Base-by-base conservation (phyloP, 2,329 filamentous ascomycete genomes). In the Colletotrichum simmondsii region DNA sequence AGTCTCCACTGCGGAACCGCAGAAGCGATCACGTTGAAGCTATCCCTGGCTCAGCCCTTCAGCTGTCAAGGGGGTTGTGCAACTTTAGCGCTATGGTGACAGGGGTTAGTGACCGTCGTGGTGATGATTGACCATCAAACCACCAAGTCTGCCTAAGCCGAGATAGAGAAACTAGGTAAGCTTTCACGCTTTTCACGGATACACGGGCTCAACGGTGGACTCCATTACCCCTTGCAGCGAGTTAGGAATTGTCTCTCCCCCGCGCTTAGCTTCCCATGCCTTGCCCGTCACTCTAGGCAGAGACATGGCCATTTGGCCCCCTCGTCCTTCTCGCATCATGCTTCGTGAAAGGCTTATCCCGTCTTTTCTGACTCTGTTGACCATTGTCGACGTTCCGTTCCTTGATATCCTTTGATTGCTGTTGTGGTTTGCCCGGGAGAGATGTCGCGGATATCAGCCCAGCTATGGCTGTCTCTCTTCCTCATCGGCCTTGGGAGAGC, bases 71-170 rank as follows among this genome's bases (percentile, higher is more conserved):
- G 30, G 54, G 57, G 24, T 24, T 19, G 60, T 26, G 35, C 65
- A 52, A 54, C 52, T 56, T 52, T 53, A 58, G 58, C 69, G 65
- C 70, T 32, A 72, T 72, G 42, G 14, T 30, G 59, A 60, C 37
- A 64, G 70, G 65, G 65, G 65, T 42, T 12, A 54, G 52, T 37
- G 58, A 42, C 37, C 19, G 22, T 53, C 26, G 53, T 19, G 49
- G 32, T 69, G 32, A n/a, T 69, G 66, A 64, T 72, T 52, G 46
- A 52, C 59, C 37, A 35, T n/a, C 65, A 65, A 66, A 62, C 65
- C 59, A 35, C 53, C 54, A 49, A 32, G 53, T 32, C 37, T 65
- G 24, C 53, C 30, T 28, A 6, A 30, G 42, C 24, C 56, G 24
- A 46, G 57, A 66, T 73, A 56, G 42, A 22, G 16, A 16, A 30